Conservation (phyloP, 768 basidiomycete species). For the Pisolithus marmoratus region DNA sequence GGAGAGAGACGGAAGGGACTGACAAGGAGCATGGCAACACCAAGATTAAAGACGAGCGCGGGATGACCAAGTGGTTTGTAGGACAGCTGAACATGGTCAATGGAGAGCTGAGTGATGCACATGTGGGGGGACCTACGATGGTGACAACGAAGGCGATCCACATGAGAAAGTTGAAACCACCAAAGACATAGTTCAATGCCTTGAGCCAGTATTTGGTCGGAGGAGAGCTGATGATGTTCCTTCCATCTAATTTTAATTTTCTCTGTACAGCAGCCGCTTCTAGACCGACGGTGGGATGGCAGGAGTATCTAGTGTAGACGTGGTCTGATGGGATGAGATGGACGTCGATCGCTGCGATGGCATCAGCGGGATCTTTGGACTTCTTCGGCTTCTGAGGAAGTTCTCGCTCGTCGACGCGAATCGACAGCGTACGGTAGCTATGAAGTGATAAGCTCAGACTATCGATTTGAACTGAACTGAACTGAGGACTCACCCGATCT, state of each 20-base stretch:
- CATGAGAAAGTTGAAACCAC: conserved; percentile 54
- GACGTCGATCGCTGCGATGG: conserved; percentile 43
- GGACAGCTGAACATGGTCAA: conserved; percentile 36
- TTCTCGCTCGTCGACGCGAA: conserved; percentile 33
- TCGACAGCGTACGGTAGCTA: conserved; percentile 42
- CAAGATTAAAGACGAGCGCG: conserved; percentile 41
- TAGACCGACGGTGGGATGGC: conserved; percentile 40
- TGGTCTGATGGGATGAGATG: conserved; percentile 39
- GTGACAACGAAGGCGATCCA: conserved; percentile 50
- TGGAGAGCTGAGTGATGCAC: not conserved
- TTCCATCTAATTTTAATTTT: conserved; percentile 31
- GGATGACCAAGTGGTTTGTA: conserved; percentile 45
- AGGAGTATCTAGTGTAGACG: conserved; percentile 39
- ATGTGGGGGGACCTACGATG: conserved; percentile 26
- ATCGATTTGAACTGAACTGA: too few species aligned
- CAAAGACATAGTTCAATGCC: conserved; percentile 47
- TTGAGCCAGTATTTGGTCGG: conserved; percentile 45
- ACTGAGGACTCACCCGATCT: conserved; percentile 15
- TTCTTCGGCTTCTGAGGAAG: conserved; percentile 11
- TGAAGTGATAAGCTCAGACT: not conserved
- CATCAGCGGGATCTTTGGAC: conserved; percentile 30
- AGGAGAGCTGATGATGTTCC: conserved; percentile 46
- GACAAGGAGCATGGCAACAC: conserved; percentile 46
- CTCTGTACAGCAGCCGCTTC: conserved; percentile 40
- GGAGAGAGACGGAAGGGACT: conserved; percentile 17